Evolutionary conservation across 805 yeast species (phyloP).

Genomic region (Saccharomycopsis fermentans): DNA sequence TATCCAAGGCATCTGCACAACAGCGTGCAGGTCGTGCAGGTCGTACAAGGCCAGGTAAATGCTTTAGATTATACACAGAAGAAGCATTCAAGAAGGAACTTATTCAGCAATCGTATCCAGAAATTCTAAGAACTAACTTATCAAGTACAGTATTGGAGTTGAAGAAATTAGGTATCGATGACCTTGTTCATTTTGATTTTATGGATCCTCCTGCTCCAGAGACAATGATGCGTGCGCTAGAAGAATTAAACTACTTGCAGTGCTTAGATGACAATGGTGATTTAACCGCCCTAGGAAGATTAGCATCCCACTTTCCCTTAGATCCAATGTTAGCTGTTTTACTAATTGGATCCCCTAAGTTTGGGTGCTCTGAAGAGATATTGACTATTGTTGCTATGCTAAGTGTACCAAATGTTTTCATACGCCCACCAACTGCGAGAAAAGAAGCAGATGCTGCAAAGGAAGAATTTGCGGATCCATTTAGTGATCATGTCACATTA

Average conservation of each 20-base stretch:
- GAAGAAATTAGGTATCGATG: constrained; percentile 91
- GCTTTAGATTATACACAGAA: constrained; percentile 92
- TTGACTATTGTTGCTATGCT: constrained; percentile 81
- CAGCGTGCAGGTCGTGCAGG: constrained; percentile 99
- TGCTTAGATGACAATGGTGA: constrained; percentile 91
- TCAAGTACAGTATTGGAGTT: constrained; percentile 87
- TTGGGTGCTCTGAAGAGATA: constrained; percentile 80
- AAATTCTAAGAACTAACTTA: constrained; percentile 81
- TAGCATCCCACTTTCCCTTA: constrained; percentile 87
- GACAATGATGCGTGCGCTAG: constrained; percentile 98
- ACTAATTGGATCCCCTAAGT: constrained; percentile 80
- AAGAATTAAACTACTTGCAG: constrained; percentile 81
- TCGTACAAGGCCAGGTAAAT: constrained; percentile 97
- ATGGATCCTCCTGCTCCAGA: constrained; percentile 99
- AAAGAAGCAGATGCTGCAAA: constrained; percentile 90
- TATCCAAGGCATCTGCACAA: constrained; percentile 94
- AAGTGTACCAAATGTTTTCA: constrained; percentile 89
- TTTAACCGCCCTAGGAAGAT: constrained; percentile 77
- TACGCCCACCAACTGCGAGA: constrained; percentile 81
- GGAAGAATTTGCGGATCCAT: constrained; percentile 78
- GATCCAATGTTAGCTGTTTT: constrained; percentile 94
- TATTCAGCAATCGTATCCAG: constrained; percentile 93
- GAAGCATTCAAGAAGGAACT: constrained; percentile 92
- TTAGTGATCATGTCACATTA: constrained; percentile 89
- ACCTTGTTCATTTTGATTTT: constrained; percentile 93